Evolutionary conservation across 208 protist species (phyloP).

Genomic region (Leptomonas pyrrhocoris): DNA sequence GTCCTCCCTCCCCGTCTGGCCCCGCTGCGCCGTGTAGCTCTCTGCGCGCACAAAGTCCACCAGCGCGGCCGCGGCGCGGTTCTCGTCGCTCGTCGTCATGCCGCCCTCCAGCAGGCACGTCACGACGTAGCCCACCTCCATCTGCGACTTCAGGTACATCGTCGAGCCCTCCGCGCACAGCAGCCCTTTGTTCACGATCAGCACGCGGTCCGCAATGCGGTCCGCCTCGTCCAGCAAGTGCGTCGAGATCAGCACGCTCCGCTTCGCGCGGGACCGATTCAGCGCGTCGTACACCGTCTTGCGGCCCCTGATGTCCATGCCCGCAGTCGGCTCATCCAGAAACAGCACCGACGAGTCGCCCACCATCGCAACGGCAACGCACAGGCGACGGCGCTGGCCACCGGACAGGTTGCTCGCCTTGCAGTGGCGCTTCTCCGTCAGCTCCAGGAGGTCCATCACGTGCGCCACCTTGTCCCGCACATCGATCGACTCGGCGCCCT

Average conservation of each 20-base stretch:
- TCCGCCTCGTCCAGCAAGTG: slow-evolving; percentile 98
- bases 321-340: slow-evolving; percentile 92
- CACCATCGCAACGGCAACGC: slow-evolving; percentile 84
- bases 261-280: slow-evolving; percentile 43
- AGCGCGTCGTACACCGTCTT: slow-evolving; percentile 76
- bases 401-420: slow-evolving; percentile 60
- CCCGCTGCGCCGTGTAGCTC: slow-evolving; percentile 40
- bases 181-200: slow-evolving; percentile 87
- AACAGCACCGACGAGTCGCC: slow-evolving; percentile 74
- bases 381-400: slow-evolving; percentile 84
- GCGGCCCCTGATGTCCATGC: slow-evolving; percentile 86
- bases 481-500: slow-evolving; percentile 55
- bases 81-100: slow-evolving; percentile 44
- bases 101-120: slow-evolving; percentile 69
- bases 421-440: slow-evolving; percentile 64
- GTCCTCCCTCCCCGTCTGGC: neutral
- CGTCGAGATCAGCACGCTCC: slow-evolving; percentile 79
- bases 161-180: slow-evolving; percentile 68
- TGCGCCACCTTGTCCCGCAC: slow-evolving; percentile 52
- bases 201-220: slow-evolving; percentile 92
- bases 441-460: slow-evolving; percentile 54
- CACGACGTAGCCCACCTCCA: slow-evolving; percentile 72
- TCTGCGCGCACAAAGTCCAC: slow-evolving; percentile 58
- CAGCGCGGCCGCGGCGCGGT: slow-evolving; percentile 41
- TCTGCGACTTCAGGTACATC: slow-evolving; percentile 81